These are phyloP conservation scores for Casaregolazyma lundiana DNA, from an alignment of 1,139 yeast genomes.

Conservation along the genomic window DNA sequence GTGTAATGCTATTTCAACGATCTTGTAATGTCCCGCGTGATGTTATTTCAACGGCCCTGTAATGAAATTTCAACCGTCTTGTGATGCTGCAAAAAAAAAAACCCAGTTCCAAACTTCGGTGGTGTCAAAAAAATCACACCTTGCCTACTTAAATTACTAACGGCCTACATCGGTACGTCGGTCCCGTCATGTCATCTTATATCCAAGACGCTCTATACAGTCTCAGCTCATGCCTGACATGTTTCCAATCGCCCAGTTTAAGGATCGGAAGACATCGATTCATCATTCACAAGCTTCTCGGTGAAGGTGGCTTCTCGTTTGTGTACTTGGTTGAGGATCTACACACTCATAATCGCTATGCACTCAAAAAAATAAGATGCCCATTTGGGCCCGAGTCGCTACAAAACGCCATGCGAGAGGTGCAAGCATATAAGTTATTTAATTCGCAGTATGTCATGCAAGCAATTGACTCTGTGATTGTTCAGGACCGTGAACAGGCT, in stretches of 20 bases:
- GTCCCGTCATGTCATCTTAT: constrained; percentile 19
- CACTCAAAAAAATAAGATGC: constrained; percentile 81
- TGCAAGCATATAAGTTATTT: constrained; percentile 70
- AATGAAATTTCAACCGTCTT: neutral
- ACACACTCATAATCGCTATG: constrained; percentile 49
- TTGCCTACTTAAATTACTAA: neutral
- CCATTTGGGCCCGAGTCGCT: constrained; percentile 80
- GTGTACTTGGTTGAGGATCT: constrained; percentile 71
- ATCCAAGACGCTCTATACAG: constrained; percentile 28
- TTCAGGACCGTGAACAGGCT: constrained; percentile 66
- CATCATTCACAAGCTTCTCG: constrained; percentile 60
- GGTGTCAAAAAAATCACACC: neutral
- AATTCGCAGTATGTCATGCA: constrained; percentile 62
- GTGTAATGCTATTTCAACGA: no score
- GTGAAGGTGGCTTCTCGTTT: constrained; percentile 88
- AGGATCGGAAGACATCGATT: constrained; percentile 34
- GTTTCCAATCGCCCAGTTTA: constrained; percentile 36
- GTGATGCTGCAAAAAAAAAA: no score
- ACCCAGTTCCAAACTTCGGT: no score
- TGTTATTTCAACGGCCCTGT: neutral
- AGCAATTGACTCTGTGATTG: constrained; percentile 64
- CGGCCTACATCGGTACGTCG: no score
- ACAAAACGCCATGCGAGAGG: constrained; percentile 67
- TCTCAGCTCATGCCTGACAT: constrained; percentile 34
- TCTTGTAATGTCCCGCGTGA: no score